Conservation (phyloP, 257 asterid genomes). For the Jacaranda mimosifolia region DNA sequence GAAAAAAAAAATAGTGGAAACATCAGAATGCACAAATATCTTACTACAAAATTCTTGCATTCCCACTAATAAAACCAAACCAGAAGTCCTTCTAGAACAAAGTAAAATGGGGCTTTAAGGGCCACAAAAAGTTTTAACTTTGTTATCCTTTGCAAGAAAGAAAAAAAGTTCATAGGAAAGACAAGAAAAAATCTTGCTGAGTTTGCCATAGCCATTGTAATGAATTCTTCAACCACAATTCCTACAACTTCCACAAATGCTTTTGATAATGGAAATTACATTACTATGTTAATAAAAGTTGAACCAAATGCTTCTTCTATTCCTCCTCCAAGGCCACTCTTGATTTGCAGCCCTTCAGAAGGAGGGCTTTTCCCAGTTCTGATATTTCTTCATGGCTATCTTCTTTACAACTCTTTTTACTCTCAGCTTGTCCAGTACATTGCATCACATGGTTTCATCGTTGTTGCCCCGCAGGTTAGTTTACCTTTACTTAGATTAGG, state of each 20-base stretch:
- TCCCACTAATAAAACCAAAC: conserved; percentile 21
- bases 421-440: conserved; percentile 80
- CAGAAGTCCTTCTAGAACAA: background rate
- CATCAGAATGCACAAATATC: conserved; percentile 33
- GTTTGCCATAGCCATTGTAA: conserved; percentile 4
- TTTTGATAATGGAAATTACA: conserved; percentile 55
- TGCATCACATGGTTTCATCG: conserved; percentile 87
- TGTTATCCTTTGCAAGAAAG: conserved; percentile 28
- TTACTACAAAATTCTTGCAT: conserved; percentile 1
- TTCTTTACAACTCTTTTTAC: conserved; percentile 83
- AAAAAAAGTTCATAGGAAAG: conserved; percentile 5
- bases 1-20: background rate
- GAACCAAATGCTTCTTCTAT: conserved; percentile 36
- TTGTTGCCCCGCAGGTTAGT: conserved; percentile 86
- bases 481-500: no score
- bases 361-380: conserved; percentile 71
- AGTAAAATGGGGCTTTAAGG: conserved; percentile 29
- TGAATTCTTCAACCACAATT: conserved; percentile 45
- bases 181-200: background rate
- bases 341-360: conserved; percentile 65
- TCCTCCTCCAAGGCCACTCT: conserved; percentile 73
- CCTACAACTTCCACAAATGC: conserved; percentile 46
- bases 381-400: conserved; percentile 83
- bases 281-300: conserved; percentile 43
- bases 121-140: conserved; percentile 36